Evolutionary conservation across 2,329 filamentous ascomycete genomes (phyloP), one percentile per base, ranked within the genome.

Genomic region (Endothia cerciana): DNA sequence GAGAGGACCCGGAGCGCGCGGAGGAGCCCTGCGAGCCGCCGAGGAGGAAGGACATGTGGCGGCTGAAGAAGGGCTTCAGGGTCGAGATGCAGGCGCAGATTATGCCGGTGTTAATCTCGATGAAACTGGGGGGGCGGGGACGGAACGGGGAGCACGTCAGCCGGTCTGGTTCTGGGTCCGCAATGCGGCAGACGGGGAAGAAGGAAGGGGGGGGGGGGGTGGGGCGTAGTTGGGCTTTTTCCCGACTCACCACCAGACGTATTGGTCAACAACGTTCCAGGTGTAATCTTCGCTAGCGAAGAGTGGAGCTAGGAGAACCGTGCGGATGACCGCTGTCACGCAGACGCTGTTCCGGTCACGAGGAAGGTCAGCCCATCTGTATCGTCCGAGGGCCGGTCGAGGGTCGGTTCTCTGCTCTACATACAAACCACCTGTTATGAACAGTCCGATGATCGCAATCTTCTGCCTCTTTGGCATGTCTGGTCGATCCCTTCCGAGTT

Each of bases 81-180:
- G 47, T 51, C 13, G 47, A 51, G 47, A 51, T 51, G 47, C 47
- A 51, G 47, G 47, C 47, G 47, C 47, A 51, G 47, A 51, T 22
- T 15, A 51, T 51, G 47, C 47, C 47, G 47, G 47, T 51, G 47
- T 51, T 51, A 22, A 51, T 51, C 47, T 51, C 47, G 47, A 51
- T 51, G 47, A 51, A 51, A 22, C 47, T 51, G 47, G 3, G 1
- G 47, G 11, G 40, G 15, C 15, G 40, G 40, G 15, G 40, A 17
- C 15, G 17, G 2, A 15, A 17, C 10, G 38, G 15, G 4, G 38
- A 40, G 38, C 15, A n/a, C n/a, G n/a, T n/a, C n/a, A n/a, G n/a
- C n/a, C n/a, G n/a, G n/a, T n/a, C n/a, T n/a, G n/a, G n/a, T n/a
- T n/a, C n/a, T n/a, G n/a, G n/a, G n/a, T n/a, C n/a, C n/a, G n/a